Conservation (phyloP, 1,284 basidiomycete genomes). For the Coniferiporia weirii region DNA sequence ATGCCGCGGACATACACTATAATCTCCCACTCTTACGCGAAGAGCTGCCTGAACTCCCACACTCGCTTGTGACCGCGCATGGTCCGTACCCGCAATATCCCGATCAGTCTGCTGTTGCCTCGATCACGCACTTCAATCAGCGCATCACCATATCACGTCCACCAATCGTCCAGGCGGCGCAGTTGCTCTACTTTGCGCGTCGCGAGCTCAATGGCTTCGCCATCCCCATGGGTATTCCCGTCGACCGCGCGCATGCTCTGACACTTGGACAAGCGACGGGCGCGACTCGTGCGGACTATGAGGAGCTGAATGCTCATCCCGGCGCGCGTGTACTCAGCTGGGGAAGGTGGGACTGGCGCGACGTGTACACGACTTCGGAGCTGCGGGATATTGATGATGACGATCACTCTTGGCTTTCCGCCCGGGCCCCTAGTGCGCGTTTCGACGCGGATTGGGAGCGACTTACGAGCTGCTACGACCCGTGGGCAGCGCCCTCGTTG, state of each 20-base stretch:
- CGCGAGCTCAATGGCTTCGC: constrained; percentile 45
- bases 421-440: constrained; percentile 24
- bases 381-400: constrained; percentile 18
- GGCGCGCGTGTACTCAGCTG: constrained; percentile 27
- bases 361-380: constrained; percentile 25
- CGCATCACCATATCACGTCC: constrained; percentile 39
- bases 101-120: constrained; percentile 25
- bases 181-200: constrained; percentile 56
- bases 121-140: constrained; percentile 37
- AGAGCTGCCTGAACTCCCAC: constrained; percentile 25
- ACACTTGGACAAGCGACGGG: constrained; percentile 28
- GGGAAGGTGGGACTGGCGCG: constrained; percentile 39
- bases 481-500: constrained; percentile 35
- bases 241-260: constrained; percentile 38
- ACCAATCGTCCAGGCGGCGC: constrained; percentile 51
- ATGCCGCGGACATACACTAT: constrained; percentile 58
- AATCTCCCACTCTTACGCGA: constrained; percentile 39
- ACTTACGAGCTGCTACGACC: constrained; percentile 42
- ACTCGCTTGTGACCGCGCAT: constrained; percentile 44
- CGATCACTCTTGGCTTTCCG: constrained; percentile 23
- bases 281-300: constrained; percentile 55
- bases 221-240: constrained; percentile 42
- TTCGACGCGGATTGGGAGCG: constrained; percentile 64
- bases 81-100: constrained; percentile 56
- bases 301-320: constrained; percentile 48